Evolutionary conservation across 352 stramenopile genomes (phyloP).

Genomic region (Pythium graminicola): DNA sequence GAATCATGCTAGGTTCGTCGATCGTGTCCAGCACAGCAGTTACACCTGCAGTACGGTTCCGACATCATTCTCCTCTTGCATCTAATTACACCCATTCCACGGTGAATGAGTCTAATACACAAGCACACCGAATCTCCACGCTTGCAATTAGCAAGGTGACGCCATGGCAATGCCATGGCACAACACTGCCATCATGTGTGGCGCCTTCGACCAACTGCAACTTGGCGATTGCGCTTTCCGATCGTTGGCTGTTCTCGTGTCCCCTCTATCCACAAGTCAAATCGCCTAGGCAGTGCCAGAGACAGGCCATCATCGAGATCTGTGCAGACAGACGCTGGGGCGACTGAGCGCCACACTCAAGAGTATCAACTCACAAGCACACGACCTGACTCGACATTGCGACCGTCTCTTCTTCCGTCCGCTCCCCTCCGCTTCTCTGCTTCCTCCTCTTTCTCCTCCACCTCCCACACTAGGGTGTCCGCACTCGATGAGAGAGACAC

Average conservation of each 20-base stretch:
- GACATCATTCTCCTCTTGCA: no score
- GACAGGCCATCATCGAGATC: background rate
- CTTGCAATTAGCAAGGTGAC: no score
- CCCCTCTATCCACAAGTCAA: background rate
- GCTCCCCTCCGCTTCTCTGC: background rate
- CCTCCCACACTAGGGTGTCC: conserved; percentile 1
- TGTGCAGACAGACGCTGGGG: background rate
- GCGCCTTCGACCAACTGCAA: conserved; percentile 9
- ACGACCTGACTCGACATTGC: conserved; percentile 4
- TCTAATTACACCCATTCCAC: no score
- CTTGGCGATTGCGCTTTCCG: background rate
- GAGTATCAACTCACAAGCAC: conserved; percentile 9
- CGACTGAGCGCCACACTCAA: no score
- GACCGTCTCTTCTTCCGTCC: conserved; percentile 1
- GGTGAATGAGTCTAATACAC: background rate
- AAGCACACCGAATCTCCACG: no score
- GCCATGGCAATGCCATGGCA: no score
- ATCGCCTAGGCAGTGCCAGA: background rate
- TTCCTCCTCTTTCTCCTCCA: background rate
- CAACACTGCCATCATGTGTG: no score
- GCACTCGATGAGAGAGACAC: conserved; percentile 4
- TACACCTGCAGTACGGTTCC: conserved; percentile 6
- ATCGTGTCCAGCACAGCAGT: background rate
- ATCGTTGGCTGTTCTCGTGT: background rate
- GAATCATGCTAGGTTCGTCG: background rate